phyloP scores from a whole-genome alignment of 164 flowering plant species.

The Platanus orientalis region DNA sequence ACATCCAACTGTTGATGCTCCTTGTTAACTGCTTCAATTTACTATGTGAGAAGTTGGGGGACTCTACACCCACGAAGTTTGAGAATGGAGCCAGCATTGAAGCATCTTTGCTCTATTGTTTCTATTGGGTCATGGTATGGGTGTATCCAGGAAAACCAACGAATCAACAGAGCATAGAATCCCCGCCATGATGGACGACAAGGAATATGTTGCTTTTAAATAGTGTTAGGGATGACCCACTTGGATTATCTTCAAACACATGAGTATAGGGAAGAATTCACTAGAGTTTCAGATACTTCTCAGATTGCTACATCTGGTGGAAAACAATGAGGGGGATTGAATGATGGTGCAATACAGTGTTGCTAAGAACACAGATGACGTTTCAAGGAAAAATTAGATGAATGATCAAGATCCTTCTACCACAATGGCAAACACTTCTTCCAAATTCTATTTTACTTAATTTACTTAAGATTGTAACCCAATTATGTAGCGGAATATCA shows the following conservation, averaged over 20 bases:
- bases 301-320: constrained; percentile 35
- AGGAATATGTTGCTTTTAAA: constrained; percentile 27
- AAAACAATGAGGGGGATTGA: constrained; percentile 40
- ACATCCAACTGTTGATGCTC: constrained; percentile 42
- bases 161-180: constrained; percentile 20
- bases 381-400: constrained; percentile 22
- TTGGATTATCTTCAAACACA: constrained; percentile 21
- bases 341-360: constrained; percentile 39
- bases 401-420: constrained; percentile 39
- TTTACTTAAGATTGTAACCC: too few species aligned
- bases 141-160: constrained; percentile 23
- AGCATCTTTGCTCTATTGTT: constrained; percentile 86
- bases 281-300: constrained; percentile 28
- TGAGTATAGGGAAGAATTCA: constrained; percentile 29
- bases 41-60: constrained; percentile 88
- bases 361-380: constrained; percentile 36
- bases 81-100: constrained; percentile 39
- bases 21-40: constrained; percentile 84
- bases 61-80: constrained; percentile 40
- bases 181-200: constrained; percentile 29
- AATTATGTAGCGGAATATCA: too few species aligned
- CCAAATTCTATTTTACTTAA: too few species aligned
- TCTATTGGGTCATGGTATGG: constrained; percentile 56
- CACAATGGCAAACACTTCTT: constrained; percentile 33
- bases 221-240: constrained; percentile 13